Percentiles rank a stretch among this genome's conserved stretches.
These are phyloP conservation scores for Pouteria glomerata DNA, from an alignment of 148 eudicot species.

Conservation along the genomic window DNA sequence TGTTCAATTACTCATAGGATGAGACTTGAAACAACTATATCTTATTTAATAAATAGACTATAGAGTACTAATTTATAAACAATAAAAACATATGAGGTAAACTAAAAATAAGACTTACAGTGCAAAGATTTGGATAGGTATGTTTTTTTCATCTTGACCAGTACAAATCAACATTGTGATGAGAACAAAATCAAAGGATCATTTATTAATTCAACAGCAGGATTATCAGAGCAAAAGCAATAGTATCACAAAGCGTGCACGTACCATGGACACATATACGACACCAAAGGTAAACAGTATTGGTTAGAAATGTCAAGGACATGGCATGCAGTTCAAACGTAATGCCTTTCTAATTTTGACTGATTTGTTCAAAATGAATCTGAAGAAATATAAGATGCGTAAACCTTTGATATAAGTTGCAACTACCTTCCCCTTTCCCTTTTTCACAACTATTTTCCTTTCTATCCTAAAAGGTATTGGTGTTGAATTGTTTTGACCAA, in stretches of 20 bases:
- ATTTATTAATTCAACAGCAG: background rate
- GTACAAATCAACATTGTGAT: background rate
- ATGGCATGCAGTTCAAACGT: background rate
- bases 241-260: too few species aligned
- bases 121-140: too few species aligned
- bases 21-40: too few species aligned
- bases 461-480: background rate
- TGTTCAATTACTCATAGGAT: too few species aligned
- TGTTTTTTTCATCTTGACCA: background rate
- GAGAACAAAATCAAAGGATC: background rate
- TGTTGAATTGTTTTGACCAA: background rate
- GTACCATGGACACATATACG: too few species aligned
- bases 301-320: conserved; percentile 1
- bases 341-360: background rate
- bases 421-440: background rate
- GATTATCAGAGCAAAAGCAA: too few species aligned
- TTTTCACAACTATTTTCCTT: background rate
- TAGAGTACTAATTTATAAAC: too few species aligned
- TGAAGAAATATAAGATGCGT: too few species aligned
- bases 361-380: background rate
- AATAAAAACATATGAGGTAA: too few species aligned
- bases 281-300: background rate
- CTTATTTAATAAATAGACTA: too few species aligned
- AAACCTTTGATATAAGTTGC: background rate
- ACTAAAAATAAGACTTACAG: too few species aligned